These are phyloP conservation scores for Avicennia marina DNA, from an alignment of 257 asterid species.

Conservation along the genomic window DNA sequence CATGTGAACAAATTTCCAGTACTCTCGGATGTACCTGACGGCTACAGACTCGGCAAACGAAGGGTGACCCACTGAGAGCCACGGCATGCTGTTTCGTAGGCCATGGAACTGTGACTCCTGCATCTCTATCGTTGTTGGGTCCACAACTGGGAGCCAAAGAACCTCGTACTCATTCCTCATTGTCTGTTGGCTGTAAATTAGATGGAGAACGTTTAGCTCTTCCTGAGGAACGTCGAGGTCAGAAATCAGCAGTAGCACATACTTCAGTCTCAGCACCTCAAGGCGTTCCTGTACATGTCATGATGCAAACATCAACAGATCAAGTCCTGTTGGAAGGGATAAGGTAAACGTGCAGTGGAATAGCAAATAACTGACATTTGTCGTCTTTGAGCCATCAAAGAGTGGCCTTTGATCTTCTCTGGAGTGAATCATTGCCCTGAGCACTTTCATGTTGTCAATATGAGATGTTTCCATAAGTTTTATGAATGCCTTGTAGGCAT, in stretches of 20 bases:
- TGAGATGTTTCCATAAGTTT: slow-evolving; percentile 36
- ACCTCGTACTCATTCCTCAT: slow-evolving; percentile 64
- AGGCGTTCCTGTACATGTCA: slow-evolving; percentile 45
- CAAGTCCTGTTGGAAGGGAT: too few species aligned
- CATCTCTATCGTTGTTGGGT: too few species aligned
- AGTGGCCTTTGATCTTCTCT: slow-evolving; percentile 42
- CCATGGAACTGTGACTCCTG: slow-evolving; percentile 36
- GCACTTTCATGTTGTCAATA: slow-evolving; percentile 51
- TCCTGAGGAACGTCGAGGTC: slow-evolving; percentile 64
- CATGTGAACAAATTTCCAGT: slow-evolving; percentile 53
- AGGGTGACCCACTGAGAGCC: slow-evolving; percentile 83
- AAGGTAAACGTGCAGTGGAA: too few species aligned
- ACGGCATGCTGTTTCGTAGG: slow-evolving; percentile 60
- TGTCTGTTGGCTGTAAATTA: slow-evolving; percentile 50
- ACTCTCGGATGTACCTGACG: slow-evolving; percentile 47
- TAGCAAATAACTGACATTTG: slow-evolving; percentile 26
- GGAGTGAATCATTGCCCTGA: slow-evolving; percentile 33
- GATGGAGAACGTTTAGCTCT: slow-evolving; percentile 67
- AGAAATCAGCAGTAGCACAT: slow-evolving; percentile 64
- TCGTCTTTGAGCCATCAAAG: slow-evolving; percentile 31
- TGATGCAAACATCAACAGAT: too few species aligned
- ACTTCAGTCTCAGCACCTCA: slow-evolving; percentile 55
- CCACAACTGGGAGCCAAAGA: slow-evolving; percentile 78
- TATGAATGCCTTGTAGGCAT: slow-evolving; percentile 29
- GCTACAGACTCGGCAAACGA: slow-evolving; percentile 52